phyloP scores from a whole-genome alignment of 805 yeast species.

The Wickerhamiella brachini region DNA sequence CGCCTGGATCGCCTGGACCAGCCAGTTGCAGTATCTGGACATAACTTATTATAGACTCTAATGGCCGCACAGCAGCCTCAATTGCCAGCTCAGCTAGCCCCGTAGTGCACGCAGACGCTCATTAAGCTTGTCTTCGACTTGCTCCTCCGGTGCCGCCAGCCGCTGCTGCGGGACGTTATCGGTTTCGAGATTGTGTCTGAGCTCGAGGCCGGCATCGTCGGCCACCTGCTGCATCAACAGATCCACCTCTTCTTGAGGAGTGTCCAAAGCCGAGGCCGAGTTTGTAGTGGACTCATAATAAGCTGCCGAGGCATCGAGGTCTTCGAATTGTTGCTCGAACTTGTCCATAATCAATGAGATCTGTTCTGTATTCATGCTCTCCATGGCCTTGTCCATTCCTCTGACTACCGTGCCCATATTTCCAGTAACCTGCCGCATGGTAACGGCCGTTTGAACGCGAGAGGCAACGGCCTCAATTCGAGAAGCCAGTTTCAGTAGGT shows the following conservation, averaged over 20 bases:
- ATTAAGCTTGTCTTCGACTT: conserved; percentile 75
- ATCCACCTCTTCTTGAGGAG: conserved; percentile 94
- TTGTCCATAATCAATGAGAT: conserved; percentile 94
- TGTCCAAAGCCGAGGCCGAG: conserved; percentile 72
- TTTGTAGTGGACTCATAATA: conserved; percentile 86
- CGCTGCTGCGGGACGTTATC: conserved; percentile 40
- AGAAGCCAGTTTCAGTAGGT: conserved; percentile 67
- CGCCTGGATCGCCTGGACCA: too few species aligned
- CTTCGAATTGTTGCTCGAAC: conserved; percentile 92
- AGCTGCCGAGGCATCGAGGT: conserved; percentile 82
- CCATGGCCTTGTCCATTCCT: conserved; percentile 94
- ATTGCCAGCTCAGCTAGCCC: conserved; percentile 18
- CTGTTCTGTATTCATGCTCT: conserved; percentile 85
- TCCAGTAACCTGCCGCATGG: conserved; percentile 89
- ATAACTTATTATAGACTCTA: background rate
- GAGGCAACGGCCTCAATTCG: conserved; percentile 93
- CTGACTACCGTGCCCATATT: conserved; percentile 86
- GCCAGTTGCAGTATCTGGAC: too few species aligned
- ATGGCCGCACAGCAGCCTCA: background rate
- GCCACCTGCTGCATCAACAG: conserved; percentile 82
- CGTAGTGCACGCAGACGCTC: conserved; percentile 83
- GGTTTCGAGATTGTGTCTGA: conserved; percentile 59
- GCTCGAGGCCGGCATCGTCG: conserved; percentile 91
- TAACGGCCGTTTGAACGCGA: conserved; percentile 92
- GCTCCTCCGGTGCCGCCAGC: conserved; percentile 35